Base-by-base conservation (phyloP, 164 flowering plant species). In the Vitis rupestris region DNA sequence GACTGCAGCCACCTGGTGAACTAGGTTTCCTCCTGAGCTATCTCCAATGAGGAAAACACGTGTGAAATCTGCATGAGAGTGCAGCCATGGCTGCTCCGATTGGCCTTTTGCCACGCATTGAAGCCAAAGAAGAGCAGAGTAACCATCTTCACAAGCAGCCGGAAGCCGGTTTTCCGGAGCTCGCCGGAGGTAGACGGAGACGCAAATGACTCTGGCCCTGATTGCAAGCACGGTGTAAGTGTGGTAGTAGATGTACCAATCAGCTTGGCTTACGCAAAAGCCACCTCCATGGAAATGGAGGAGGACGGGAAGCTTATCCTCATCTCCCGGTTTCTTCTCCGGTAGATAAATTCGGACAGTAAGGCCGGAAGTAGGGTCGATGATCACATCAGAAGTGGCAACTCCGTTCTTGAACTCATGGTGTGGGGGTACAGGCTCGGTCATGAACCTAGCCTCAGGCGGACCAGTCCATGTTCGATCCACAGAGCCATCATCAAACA, bases 231-330 rank as follows among this genome's bases (percentile, higher is more conserved):
- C 72, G 0, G 83, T n/a, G 79, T 92, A 90, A 9, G 82, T 59
- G 10, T 75, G 53, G 64, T 89, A 84, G 82, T 92, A 92, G 88
- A 88, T 85, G 78, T 55, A 84, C 89, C 88, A 85, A 56, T 86
- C 85, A 3, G 93, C 67, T 37, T 82, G 74, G 84, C 93, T 88
- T 1, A 92, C 80, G 80, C 98, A 90, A 64, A 92, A 92, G 17
- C 98, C 98, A 10, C 96, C 94, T 0, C 98, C 98, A 30, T 87
- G 94, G 65, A 90, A 82, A 61, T 92, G 96, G 44, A 92, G 81
- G 8, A 92, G 2, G 9, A 92, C 48, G 2, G 95, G 97, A 2
- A 92, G 75, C 68, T 79, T 84, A 0, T 66, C 67, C 27, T 23
- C 27, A 23, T 23, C 27, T 23, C 27, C 27, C 27, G 27, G 27